phyloP scores from a whole-genome alignment of 2,329 filamentous ascomycete species.

The Diplodia intermedia region DNA sequence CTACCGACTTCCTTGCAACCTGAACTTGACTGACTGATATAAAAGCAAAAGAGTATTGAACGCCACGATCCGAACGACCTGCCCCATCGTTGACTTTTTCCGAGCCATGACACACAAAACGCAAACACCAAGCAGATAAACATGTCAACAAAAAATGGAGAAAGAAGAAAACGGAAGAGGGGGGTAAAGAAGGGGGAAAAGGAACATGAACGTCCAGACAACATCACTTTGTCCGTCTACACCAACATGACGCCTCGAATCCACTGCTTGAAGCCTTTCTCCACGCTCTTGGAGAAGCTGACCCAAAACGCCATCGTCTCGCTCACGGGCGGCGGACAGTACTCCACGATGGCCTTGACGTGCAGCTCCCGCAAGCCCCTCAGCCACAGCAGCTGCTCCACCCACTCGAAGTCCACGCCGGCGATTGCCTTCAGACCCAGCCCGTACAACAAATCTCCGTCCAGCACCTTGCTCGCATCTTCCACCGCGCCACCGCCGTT shows the following conservation, averaged over 20 bases:
- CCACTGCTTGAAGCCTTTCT: conserved; percentile 63
- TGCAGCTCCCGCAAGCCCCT: conserved; percentile 59
- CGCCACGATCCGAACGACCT: not conserved
- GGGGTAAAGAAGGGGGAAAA: not conserved
- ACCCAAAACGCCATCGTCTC: conserved; percentile 65
- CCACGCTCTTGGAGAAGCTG: conserved; percentile 66
- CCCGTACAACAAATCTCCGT: conserved; percentile 52
- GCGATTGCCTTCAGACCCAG: conserved; percentile 34
- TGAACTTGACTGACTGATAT: not conserved
- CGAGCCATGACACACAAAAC: not conserved
- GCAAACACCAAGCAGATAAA: not conserved
- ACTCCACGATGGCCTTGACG: conserved; percentile 61
- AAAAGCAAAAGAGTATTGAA: not conserved
- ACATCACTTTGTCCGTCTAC: not conserved
- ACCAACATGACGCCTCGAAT: conserved; percentile 50
- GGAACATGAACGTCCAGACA: not conserved
- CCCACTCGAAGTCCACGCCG: conserved; percentile 60
- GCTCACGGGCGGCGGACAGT: conserved; percentile 60
- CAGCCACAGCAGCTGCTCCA: conserved; percentile 61
- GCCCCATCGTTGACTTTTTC: not conserved
- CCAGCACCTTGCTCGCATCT: conserved; percentile 31
- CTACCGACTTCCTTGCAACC: not conserved
- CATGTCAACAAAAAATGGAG: not conserved
- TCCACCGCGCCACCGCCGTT: not conserved
- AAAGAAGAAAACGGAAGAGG: not conserved